These are phyloP conservation scores for Phytophthora ramorum DNA, from an alignment of 352 stramenopile genomes.

Conservation along the genomic window DNA sequence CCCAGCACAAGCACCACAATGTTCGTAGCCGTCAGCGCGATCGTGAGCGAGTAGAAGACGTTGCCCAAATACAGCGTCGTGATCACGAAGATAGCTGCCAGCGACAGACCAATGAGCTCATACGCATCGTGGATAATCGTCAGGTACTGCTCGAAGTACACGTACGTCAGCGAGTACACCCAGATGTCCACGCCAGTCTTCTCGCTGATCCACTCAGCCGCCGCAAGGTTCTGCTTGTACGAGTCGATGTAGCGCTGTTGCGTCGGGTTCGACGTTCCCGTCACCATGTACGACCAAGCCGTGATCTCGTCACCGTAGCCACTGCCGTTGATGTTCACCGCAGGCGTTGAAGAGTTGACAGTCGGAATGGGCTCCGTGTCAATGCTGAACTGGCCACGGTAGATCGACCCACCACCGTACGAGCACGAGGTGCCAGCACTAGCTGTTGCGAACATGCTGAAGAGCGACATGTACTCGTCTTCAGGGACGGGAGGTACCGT, in stretches of 20 bases:
- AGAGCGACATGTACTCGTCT: conserved; percentile 66
- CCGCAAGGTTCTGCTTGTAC: conserved; percentile 60
- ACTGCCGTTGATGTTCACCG: conserved; percentile 54
- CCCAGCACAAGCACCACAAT: conserved; percentile 61
- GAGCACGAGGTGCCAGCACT: conserved; percentile 63
- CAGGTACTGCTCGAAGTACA: conserved; percentile 76
- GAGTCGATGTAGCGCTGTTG: conserved; percentile 65
- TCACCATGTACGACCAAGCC: conserved; percentile 68
- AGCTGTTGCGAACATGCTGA: conserved; percentile 68
- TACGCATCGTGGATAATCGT: conserved; percentile 61
- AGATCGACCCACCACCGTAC: conserved; percentile 65
- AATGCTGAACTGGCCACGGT: conserved; percentile 66
- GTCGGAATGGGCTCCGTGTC: conserved; percentile 55
- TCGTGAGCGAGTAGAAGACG: conserved; percentile 50
- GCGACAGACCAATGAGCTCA: conserved; percentile 52
- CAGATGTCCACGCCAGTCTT: conserved; percentile 64
- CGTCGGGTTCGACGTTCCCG: conserved; percentile 57
- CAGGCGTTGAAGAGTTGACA: conserved; percentile 32
- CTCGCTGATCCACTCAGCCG: conserved; percentile 60
- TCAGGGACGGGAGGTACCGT: conserved; percentile 46
- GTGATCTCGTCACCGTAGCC: conserved; percentile 53
- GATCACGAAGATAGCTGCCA: conserved; percentile 61
- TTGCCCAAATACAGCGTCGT: conserved; percentile 57
- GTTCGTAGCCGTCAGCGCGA: conserved; percentile 53
- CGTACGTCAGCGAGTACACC: conserved; percentile 64